Evolutionary conservation across 495 filamentous ascomycete species (phyloP), one percentile per base, ranked within the genome.

Genomic region (Penicillium salamii): DNA sequence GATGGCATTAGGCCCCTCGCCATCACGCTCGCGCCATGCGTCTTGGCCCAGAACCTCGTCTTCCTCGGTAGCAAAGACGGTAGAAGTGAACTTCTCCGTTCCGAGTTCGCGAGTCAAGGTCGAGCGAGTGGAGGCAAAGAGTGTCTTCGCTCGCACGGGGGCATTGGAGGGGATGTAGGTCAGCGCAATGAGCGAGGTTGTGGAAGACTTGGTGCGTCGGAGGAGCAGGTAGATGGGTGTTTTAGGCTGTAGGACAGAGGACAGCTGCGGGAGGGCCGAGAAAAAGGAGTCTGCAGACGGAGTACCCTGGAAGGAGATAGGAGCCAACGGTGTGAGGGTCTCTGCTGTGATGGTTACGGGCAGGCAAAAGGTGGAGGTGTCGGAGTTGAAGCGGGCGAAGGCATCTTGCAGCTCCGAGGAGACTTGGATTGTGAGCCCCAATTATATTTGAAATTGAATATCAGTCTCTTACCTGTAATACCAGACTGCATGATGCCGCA

Each of bases 131-230:
- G 87, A 82, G 28, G 93, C 92, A 68, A 97, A 96, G 42, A 98
- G 81, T 78, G 91, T 97, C 79, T 98, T 98, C 56, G 92, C 86
- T 33, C 93, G 86, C 32, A 98, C 93, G 14, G 87, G 87, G 5
- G 93, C 92, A 45, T 86, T 69, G 62, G 90, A 89, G 3, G 93
- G 93, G 36, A 98, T 88, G 64, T 96, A 97, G 24, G 93, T 91
- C 36, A 97, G 72, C 37, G 88, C 88, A 43, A 90, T 68, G 52
- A 93, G 83, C 14, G 68, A 59, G 46, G 76, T 74, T 1, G 61
- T 49, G 17, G 65, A 61, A 17, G 72, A 63, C 32, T 77, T 63
- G 49, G 84, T 78, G 24, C 84, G 82, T 5, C 91, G 87, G 33
- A 96, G 83, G 49, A 98, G 78, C 49, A 96, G 79, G 72, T 95